These are phyloP conservation scores for Didymella pomorum DNA, from an alignment of 2,329 filamentous ascomycete species.

Conservation along the genomic window DNA sequence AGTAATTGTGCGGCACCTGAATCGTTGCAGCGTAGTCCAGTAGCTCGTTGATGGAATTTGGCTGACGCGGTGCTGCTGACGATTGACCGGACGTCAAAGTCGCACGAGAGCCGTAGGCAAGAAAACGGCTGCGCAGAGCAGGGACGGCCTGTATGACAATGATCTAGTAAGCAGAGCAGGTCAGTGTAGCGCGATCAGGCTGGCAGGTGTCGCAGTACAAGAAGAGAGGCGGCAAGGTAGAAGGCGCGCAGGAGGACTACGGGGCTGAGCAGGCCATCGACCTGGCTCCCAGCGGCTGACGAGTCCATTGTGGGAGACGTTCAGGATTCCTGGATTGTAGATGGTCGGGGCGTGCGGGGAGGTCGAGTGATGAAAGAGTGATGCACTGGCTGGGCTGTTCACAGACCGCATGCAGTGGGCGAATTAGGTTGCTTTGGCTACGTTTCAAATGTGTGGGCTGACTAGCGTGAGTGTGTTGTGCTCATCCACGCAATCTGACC, in stretches of 20 bases:
- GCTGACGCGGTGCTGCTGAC: conserved; percentile 11
- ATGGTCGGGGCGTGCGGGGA: conserved; percentile 12
- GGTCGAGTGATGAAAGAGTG: conserved; percentile 27
- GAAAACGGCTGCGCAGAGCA: conserved; percentile 62
- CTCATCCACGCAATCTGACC: background rate
- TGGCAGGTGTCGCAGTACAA: conserved; percentile 48
- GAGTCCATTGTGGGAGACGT: conserved; percentile 1
- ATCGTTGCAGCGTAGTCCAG: conserved; percentile 62
- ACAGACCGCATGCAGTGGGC: background rate
- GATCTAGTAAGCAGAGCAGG: conserved; percentile 52
- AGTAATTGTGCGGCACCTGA: conserved; percentile 87
- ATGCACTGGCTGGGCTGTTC: conserved; percentile 16
- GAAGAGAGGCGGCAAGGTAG: conserved; percentile 50
- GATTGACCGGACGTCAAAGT: conserved; percentile 22
- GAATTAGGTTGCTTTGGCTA: background rate
- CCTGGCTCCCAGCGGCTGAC: conserved; percentile 10
- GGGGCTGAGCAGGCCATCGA: conserved; percentile 25
- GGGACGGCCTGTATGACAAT: conserved; percentile 61
- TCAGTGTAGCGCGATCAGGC: conserved; percentile 34
- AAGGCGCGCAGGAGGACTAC: conserved; percentile 44
- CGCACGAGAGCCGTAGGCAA: conserved; percentile 67
- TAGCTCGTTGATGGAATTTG: conserved; percentile 31
- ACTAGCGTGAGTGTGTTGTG: background rate
- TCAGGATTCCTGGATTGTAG: background rate
- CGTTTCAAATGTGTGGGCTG: conserved; percentile 13